phyloP scores from a whole-genome alignment of 805 yeast species.

The Lipomyces mesembrius region DNA sequence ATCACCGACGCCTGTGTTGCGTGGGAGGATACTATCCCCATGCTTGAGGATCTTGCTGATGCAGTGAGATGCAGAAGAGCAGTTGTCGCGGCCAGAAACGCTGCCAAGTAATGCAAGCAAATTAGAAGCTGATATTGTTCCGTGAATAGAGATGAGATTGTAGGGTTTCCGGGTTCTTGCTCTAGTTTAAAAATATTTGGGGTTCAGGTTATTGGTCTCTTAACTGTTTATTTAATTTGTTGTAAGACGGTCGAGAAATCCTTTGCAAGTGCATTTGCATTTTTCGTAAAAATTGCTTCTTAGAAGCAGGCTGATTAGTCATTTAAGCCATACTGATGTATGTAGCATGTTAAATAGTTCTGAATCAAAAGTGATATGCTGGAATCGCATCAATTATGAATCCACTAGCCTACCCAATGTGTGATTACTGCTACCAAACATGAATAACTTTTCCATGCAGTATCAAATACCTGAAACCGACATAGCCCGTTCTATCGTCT shows the following conservation, averaged over 20 bases:
- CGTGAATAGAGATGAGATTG: not conserved
- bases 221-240: too few relatives aligned
- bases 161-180: not conserved
- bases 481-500: not conserved
- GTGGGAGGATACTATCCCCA: constrained; percentile 84
- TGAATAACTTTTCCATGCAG: not conserved
- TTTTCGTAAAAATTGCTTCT: not conserved
- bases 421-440: not conserved
- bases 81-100: constrained; percentile 15
- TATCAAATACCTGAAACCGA: not conserved
- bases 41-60: constrained; percentile 75
- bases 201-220: not conserved
- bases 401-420: not conserved
- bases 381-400: too few relatives aligned
- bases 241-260: too few relatives aligned
- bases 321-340: not conserved
- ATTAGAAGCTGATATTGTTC: not conserved
- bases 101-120: constrained; percentile 2
- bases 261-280: not conserved
- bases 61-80: constrained; percentile 73
- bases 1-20: constrained; percentile 96
- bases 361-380: not conserved
- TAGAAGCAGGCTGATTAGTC: not conserved
- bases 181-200: not conserved
- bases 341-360: not conserved